phyloP scores from a whole-genome alignment of 805 yeast species.

The Ogataea wickerhamii region DNA sequence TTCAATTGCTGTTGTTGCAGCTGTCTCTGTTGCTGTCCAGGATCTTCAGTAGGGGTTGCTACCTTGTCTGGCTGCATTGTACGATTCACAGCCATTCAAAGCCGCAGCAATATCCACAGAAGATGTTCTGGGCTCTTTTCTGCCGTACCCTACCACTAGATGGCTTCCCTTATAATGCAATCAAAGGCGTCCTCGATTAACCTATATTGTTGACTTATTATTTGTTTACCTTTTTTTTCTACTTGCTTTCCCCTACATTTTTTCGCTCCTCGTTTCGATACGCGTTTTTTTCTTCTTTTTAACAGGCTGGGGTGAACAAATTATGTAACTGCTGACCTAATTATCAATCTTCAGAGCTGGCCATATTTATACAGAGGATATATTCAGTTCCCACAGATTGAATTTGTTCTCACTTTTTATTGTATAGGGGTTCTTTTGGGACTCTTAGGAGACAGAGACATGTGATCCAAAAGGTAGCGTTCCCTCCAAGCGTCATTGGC shows the following conservation, averaged over 20 bases:
- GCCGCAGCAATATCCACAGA: not conserved
- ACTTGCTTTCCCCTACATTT: not conserved
- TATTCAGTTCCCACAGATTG: too few relatives aligned
- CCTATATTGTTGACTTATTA: too few relatives aligned
- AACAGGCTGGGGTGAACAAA: too few relatives aligned
- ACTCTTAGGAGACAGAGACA: not conserved
- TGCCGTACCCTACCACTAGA: too few relatives aligned
- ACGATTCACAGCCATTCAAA: not conserved
- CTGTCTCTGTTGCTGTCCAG: conserved; percentile 5
- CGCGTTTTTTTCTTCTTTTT: not conserved
- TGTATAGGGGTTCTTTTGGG: not conserved
- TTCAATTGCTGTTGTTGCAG: conserved; percentile 8
- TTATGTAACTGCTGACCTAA: too few relatives aligned
- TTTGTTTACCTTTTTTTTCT: not conserved
- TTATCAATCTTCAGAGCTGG: too few relatives aligned
- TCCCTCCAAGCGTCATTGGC: not conserved
- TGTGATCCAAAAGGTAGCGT: not conserved
- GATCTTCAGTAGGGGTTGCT: conserved; percentile 5
- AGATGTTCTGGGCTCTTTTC: not conserved
- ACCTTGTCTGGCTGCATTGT: conserved; percentile 7
- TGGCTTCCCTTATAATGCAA: too few relatives aligned
- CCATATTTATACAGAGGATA: too few relatives aligned
- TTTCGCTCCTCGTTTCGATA: not conserved
- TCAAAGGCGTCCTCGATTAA: too few relatives aligned
- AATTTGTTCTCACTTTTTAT: too few relatives aligned